Evolutionary conservation across 2,329 filamentous ascomycete genomes (phyloP), one percentile per base, ranked within the genome.

Genomic region (Helotiales sp.): DNA sequence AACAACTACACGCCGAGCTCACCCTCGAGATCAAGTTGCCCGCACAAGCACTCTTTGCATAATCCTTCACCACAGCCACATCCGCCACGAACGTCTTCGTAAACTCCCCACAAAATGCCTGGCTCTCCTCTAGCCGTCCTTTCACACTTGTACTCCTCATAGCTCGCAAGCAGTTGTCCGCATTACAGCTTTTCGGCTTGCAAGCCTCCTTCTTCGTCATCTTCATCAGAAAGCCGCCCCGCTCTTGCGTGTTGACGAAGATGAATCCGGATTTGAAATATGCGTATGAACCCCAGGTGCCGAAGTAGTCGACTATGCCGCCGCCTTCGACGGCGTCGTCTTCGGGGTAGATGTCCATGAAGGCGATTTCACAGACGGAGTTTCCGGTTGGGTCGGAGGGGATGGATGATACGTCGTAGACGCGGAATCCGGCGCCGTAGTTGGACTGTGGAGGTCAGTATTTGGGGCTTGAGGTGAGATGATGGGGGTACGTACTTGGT

Each of bases 391-490:
- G 64, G 20, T 70, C 64, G 20, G 75, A 67, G 0, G 79, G 77
- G 47, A 83, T 81, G 10, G 78, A 79, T 30, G 77, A 76, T 34
- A 83, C 63, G 62, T 72, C 67, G 17, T 66, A 58, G 49, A 73
- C 67, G 22, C 65, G 80, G 10, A 86, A 78, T n/a, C 84, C 84
- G 13, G 81, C 79, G 3, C 79, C 82, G 69, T 85, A 86, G 76
- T 85, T 83, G 7, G 49, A 55, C 49, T 58, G n/a, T 11, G 26
- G 13, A 43, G 17, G 43, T 60, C 47, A 47, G 57, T 7, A 20
- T 49, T 13, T 32, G n/a, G 5, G n/a, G 2, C 0, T 24, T 17
- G 15, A 10, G 6, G 6, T 4, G 11, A 32, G 30, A 7, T 8
- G 57, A 47, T 26, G 57, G 15, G 24, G 20, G 10, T 2, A 7